Evolutionary conservation across 2,329 filamentous ascomycete species (phyloP).

Genomic region (Fusarium algeriense): DNA sequence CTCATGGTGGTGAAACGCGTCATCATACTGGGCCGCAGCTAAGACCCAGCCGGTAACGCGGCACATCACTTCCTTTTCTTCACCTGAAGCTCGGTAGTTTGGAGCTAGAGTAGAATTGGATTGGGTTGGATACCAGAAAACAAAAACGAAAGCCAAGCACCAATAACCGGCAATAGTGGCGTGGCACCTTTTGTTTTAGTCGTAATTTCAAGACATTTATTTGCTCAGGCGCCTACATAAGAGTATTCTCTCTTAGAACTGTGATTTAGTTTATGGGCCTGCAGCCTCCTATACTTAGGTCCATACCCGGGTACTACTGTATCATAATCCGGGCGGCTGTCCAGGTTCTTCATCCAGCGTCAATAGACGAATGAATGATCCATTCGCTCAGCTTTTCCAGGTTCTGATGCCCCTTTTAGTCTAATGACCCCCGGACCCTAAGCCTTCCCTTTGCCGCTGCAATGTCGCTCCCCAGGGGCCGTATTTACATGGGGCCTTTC

Average conservation of each 20-base stretch:
- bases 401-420: not conserved
- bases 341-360: slow-evolving; percentile 5
- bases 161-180: slow-evolving; percentile 16
- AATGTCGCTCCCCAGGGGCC: slow-evolving; percentile 18
- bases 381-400: slow-evolving; percentile 24
- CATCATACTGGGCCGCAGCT: slow-evolving; percentile 43
- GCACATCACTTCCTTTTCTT: slow-evolving; percentile 28
- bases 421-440: slow-evolving; percentile 5
- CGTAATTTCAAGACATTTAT: not conserved
- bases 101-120: not conserved
- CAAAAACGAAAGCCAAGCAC: slow-evolving; percentile 13
- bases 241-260: not conserved
- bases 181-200: slow-evolving; percentile 2
- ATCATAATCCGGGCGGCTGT: slow-evolving; percentile 35
- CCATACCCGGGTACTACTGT: not conserved
- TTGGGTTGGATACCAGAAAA: slow-evolving; percentile 12
- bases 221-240: slow-evolving; percentile 13
- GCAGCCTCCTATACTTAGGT: not conserved
- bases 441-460: slow-evolving; percentile 28
- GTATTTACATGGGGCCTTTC: slow-evolving; percentile 6
- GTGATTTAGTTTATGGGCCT: not conserved
- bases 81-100: slow-evolving; percentile 38
- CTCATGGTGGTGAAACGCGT: slow-evolving; percentile 38
- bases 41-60: slow-evolving; percentile 40
- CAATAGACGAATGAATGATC: not conserved